Evolutionary conservation across 176 grass and related monocot genomes (phyloP).

Genomic region (Sorghum bicolor): Sorghum_bicolor_NCBIv3 NC_012878.2:55279501-55280000

Average conservation of each 20-base stretch:
- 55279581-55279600: slow-evolving; percentile 27
- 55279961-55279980: not conserved
- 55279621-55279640: slow-evolving; percentile 23
- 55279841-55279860: slow-evolving; percentile 58
- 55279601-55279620: slow-evolving; percentile 33
- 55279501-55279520: slow-evolving; percentile 22
- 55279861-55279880: slow-evolving; percentile 34
- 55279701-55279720: not conserved
- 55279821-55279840: not conserved
- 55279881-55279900: not conserved
- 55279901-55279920: not conserved
- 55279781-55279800: not conserved
- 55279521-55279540: slow-evolving; percentile 76
- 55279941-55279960: not conserved
- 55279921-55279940: not conserved
- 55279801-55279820: not conserved
- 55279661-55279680: not conserved
- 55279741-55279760: not conserved
- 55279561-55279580: slow-evolving; percentile 36
- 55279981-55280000: slow-evolving; percentile 57
- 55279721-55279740: slow-evolving; percentile 17
- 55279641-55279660: slow-evolving; percentile 15
- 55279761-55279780: slow-evolving; percentile 23
- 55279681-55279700: slow-evolving; percentile 14
- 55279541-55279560: slow-evolving; percentile 57